Percentiles rank a stretch among this genome's conserved stretches.
phyloP scores from a whole-genome alignment of 345 rosid genomes.

The Lepidium aucheri region DNA sequence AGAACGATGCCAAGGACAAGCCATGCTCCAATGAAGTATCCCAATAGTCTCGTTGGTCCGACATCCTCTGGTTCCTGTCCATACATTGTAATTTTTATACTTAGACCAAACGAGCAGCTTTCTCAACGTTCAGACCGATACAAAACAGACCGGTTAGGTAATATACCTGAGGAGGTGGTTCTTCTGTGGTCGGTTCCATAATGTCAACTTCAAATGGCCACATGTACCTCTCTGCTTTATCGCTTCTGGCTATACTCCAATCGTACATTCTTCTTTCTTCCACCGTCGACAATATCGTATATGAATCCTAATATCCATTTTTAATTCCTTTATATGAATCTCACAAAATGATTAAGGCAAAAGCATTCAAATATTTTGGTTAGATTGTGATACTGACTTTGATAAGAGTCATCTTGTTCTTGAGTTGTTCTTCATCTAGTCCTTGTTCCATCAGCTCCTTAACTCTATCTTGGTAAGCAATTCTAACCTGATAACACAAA shows the following conservation, averaged over 20 bases:
- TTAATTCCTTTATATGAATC: not conserved
- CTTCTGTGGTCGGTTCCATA: conserved; percentile 29
- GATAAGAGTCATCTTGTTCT: conserved; percentile 38
- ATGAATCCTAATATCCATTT: conserved; percentile 45
- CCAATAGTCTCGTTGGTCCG: conserved; percentile 62
- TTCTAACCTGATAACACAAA: conserved; percentile 29
- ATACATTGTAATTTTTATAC: not conserved
- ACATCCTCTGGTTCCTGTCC: conserved; percentile 70
- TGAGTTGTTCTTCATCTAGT: conserved; percentile 46
- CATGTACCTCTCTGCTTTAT: conserved; percentile 41
- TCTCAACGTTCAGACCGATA: not conserved
- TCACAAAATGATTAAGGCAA: not conserved
- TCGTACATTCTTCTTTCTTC: conserved; percentile 86
- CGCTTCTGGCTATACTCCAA: conserved; percentile 81
- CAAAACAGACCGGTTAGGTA: not conserved
- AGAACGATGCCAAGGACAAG: conserved; percentile 41
- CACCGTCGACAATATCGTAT: conserved; percentile 47
- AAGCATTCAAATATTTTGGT: not conserved
- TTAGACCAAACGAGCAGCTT: not conserved
- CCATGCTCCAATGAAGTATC: conserved; percentile 71
- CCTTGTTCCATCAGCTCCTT: conserved; percentile 47
- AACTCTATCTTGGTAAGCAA: conserved; percentile 42
- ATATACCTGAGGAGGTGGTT: conserved; percentile 58
- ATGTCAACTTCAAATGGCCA: conserved; percentile 81
- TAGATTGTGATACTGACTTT: conserved; percentile 31